A percentile compares a stretch with the other conserved stretches of the same genome.
Evolutionary conservation across 371 early-diverging fungal species (phyloP).

Genomic region (Gilbertella persicaria): DNA sequence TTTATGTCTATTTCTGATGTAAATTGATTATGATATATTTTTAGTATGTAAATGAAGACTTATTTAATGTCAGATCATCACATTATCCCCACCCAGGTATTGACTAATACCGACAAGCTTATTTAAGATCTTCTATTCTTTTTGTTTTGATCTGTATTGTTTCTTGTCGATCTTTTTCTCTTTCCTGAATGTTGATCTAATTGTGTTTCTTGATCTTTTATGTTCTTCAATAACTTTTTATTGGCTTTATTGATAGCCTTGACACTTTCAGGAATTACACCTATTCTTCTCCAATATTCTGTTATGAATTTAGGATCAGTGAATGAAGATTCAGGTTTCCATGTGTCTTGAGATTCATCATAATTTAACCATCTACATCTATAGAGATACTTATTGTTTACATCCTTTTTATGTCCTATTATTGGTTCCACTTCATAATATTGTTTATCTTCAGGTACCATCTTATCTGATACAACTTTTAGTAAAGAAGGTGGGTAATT

Average conservation of each 20-base stretch:
- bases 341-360: constrained; percentile 20
- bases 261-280: neutral
- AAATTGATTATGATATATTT: too few species aligned
- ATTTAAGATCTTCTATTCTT: too few species aligned
- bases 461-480: neutral
- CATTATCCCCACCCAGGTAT: too few species aligned
- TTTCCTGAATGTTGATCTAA: too few species aligned
- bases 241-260: constrained; percentile 1
- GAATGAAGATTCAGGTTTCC: constrained; percentile 22
- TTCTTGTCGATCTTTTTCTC: too few species aligned
- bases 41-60: too few species aligned
- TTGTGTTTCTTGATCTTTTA: too few species aligned
- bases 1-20: too few species aligned
- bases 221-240: neutral
- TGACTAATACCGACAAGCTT: too few species aligned
- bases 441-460: neutral
- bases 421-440: constrained; percentile 1
- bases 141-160: too few species aligned
- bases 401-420: constrained; percentile 2
- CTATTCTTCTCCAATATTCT: constrained; percentile 16
- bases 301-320: constrained; percentile 14
- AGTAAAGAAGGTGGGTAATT: neutral
- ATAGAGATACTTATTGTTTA: constrained; percentile 13
- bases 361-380: constrained; percentile 25
- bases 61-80: too few species aligned